Evolutionary conservation across 805 yeast species (phyloP), one percentile per base, ranked within the genome.

Genomic region (Hanseniaspora taiwanica): DNA sequence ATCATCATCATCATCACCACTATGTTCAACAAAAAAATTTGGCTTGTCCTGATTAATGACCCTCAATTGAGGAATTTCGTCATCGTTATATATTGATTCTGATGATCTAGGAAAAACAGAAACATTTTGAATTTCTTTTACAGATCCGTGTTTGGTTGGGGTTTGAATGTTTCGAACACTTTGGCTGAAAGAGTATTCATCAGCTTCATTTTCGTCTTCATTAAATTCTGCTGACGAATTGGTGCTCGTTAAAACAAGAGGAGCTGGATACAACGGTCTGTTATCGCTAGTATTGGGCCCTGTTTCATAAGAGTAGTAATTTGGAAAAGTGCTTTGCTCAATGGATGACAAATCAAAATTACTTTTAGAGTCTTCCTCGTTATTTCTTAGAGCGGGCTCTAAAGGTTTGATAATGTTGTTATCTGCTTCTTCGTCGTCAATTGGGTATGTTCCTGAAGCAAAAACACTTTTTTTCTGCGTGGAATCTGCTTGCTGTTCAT

Each of bases 11-110:
- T 33, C 43, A 21, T 49, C 55, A 18, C 45, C 46, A 2, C 38
- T 48, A 23, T 44, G 46, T 36, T 47, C 44, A 3, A 56, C 35
- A 35, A 44, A 52, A 39, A 58, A 58, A 3, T 45, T 50, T 2
- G 60, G 54, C 4, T 49, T 47, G 25, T 53, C 56, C 24, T 55
- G 58, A 20, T 58, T 58, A 3, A 53, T 60, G 6, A 58, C 55
- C 32, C 62, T 48, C 31, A 52, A 33, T 18, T 23, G 36, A 18
- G 17, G 36, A 18, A 18, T 23, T 29, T 29, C 17, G 8, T 16
- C 17, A n/a, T 29, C 8, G 18, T 16, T 18, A 5, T 8, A 16
- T 16, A 29, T 3, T 4, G n/a, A n/a, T 9, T 29, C 33, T 29
- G 33, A 29, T 29, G 33, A 29, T 5, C 33, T 29, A 4, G n/a